These are phyloP conservation scores for Neonothopanus nambi DNA, from an alignment of 1,284 basidiomycete genomes.

Conservation along the genomic window DNA sequence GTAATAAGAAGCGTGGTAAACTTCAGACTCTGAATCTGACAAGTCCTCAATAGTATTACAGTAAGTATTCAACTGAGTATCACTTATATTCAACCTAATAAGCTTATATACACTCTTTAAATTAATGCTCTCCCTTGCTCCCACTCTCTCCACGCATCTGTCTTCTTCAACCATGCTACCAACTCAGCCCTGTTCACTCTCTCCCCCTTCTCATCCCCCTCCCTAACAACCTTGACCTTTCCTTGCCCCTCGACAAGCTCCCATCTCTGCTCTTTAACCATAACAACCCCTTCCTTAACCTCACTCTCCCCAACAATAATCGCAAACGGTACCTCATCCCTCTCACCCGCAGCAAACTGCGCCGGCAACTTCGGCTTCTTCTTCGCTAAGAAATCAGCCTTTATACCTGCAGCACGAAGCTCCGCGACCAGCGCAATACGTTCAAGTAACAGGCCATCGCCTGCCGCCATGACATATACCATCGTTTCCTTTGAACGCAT, in stretches of 20 bases:
- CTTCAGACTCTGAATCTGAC: no score
- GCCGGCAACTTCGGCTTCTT: conserved; percentile 84
- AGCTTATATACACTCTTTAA: no score
- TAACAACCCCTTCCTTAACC: conserved; percentile 79
- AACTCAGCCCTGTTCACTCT: conserved; percentile 71
- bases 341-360: conserved; percentile 93
- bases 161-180: conserved; percentile 65
- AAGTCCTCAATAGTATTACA: no score
- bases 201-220: conserved; percentile 63
- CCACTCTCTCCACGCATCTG: conserved; percentile 50
- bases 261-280: conserved; percentile 93
- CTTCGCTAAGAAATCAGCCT: conserved; percentile 95
- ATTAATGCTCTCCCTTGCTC: conserved; percentile 11
- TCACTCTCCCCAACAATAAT: conserved; percentile 90
- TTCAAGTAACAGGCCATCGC: conserved; percentile 78
- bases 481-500: conserved; percentile 90
- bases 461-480: conserved; percentile 92
- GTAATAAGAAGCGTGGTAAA: no score
- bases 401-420: conserved; percentile 87
- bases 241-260: conserved; percentile 67
- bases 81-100: no score
- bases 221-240: conserved; percentile 59
- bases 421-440: conserved; percentile 83
- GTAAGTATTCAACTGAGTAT: no score
- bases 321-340: conserved; percentile 89